Percentiles rank a stretch among this genome's conserved stretches.
These are phyloP conservation scores for Globisporangium cederbergense DNA, from an alignment of 352 stramenopile species.

Conservation along the genomic window DNA sequence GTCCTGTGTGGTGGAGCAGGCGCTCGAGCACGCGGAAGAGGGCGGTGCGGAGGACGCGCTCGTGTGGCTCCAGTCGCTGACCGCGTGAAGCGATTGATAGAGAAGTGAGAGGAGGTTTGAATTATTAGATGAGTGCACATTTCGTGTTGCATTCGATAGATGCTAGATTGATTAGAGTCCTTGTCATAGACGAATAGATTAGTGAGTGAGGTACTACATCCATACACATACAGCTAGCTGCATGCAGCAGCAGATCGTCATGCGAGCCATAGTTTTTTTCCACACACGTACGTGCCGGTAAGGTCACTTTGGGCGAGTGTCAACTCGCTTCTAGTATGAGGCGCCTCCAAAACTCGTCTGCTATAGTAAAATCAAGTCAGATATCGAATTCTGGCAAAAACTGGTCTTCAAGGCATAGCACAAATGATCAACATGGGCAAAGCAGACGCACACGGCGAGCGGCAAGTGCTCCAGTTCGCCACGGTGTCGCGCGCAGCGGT, in stretches of 20 bases:
- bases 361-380: background rate
- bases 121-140: background rate
- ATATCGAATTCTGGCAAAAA: background rate
- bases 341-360: background rate
- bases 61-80: slow-evolving; percentile 44
- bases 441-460: slow-evolving; percentile 16
- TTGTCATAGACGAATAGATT: background rate
- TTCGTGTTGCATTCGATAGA: slow-evolving; percentile 5
- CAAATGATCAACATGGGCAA: slow-evolving; percentile 1
- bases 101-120: background rate
- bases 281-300: background rate
- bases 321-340: background rate
- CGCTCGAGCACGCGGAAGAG: slow-evolving; percentile 59
- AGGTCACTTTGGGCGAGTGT: background rate
- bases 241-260: background rate
- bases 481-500: slow-evolving; percentile 40
- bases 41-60: slow-evolving; percentile 60
- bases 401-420: background rate
- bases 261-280: no score
- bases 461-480: slow-evolving; percentile 45
- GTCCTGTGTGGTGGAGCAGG: slow-evolving; percentile 50
- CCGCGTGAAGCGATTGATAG: background rate
- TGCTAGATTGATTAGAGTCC: slow-evolving; percentile 5
- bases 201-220: background rate
- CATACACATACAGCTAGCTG: background rate